Conservation (phyloP, 2,329 filamentous ascomycete genomes). For the Ophiostoma australiae region DNA sequence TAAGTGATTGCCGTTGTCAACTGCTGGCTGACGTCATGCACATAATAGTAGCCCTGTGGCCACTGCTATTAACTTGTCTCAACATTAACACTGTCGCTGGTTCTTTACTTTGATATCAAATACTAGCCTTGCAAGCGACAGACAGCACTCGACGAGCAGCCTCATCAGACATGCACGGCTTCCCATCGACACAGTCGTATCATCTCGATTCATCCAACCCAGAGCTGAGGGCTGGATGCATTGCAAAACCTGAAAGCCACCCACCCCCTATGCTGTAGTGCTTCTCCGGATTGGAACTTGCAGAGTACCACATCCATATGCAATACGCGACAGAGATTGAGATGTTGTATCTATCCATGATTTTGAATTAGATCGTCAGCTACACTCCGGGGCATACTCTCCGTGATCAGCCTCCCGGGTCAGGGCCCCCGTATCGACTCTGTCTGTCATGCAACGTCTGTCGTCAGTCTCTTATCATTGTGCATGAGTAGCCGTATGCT, state of each 20-base stretch:
- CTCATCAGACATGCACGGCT: neutral
- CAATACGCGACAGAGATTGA: neutral
- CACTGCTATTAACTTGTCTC: neutral
- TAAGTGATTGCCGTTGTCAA: neutral
- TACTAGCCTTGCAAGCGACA: neutral
- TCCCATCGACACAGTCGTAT: neutral
- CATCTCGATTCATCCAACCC: neutral
- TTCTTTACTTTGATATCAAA: neutral
- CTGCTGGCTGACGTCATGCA: neutral
- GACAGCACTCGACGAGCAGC: neutral
- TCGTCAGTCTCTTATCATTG: neutral
- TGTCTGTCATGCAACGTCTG: neutral
- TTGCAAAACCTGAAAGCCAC: neutral
- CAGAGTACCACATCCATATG: neutral
- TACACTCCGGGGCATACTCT: neutral
- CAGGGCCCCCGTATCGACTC: neutral
- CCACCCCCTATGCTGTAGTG: neutral
- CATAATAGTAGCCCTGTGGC: neutral
- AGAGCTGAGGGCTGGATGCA: neutral
- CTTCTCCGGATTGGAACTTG: neutral
- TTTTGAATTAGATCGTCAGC: neutral
- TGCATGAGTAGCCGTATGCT: neutral
- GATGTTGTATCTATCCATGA: neutral
- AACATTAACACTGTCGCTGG: neutral
- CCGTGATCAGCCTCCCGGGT: neutral